Evolutionary conservation across 1,284 basidiomycete genomes (phyloP).

Genomic region (Malassezia restricta): DNA sequence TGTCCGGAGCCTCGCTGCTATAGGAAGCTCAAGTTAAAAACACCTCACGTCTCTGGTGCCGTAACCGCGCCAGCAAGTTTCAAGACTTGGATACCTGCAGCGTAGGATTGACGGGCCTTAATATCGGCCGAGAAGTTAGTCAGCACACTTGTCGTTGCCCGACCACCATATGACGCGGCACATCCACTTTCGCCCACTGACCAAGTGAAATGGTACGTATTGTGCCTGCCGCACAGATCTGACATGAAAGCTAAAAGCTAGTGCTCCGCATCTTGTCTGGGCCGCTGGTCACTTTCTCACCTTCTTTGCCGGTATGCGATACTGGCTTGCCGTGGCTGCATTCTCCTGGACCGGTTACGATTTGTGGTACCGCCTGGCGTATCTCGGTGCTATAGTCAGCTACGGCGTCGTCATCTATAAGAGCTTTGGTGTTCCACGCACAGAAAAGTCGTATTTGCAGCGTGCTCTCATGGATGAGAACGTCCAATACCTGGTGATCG

Average conservation of each 20-base stretch:
- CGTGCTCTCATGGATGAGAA: constrained; percentile 46
- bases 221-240: neutral
- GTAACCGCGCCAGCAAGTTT: neutral
- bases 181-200: neutral
- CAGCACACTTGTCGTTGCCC: neutral
- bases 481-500: constrained; percentile 44
- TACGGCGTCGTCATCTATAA: constrained; percentile 47
- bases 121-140: neutral
- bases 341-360: constrained; percentile 26
- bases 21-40: too few species aligned
- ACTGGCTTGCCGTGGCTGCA: constrained; percentile 28
- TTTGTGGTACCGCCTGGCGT: constrained; percentile 40
- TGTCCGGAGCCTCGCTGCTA: neutral
- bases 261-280: constrained; percentile 45
- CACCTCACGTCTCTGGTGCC: neutral
- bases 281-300: constrained; percentile 44
- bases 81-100: too few species aligned
- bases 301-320: constrained; percentile 41
- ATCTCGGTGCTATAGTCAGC: constrained; percentile 43
- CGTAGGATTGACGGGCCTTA: neutral
- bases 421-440: constrained; percentile 41
- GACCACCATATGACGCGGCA: neutral
- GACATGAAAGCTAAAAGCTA: constrained; percentile 13
- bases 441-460: constrained; percentile 43
- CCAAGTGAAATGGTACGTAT: constrained; percentile 2